phyloP scores from a whole-genome alignment of 768 basidiomycete species.

The Serendipita vermifera region DNA sequence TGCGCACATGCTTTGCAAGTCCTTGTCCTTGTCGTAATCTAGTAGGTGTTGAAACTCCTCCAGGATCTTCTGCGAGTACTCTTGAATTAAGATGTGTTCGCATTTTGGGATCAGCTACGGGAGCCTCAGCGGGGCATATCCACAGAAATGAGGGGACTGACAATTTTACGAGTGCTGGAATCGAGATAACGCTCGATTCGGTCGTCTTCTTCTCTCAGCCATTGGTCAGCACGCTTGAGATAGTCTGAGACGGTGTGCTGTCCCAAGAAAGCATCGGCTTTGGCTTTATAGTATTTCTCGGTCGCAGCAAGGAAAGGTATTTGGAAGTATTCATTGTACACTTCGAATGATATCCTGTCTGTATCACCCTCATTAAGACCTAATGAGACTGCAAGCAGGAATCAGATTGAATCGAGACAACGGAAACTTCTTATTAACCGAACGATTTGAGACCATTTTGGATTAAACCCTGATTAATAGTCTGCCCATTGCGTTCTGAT shows the following conservation, averaged over 20 bases:
- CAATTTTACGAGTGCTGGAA: constrained; percentile 72
- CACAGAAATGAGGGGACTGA: constrained; percentile 26
- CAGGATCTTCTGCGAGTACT: constrained; percentile 75
- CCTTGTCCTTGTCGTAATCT: constrained; percentile 90
- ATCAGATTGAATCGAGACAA: neutral
- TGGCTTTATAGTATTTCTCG: constrained; percentile 80
- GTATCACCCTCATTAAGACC: constrained; percentile 87
- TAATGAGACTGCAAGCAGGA: constrained; percentile 49
- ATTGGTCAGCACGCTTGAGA: constrained; percentile 85
- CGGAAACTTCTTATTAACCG: constrained; percentile 25
- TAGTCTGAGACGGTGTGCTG: constrained; percentile 88
- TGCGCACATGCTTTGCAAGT: constrained; percentile 88
- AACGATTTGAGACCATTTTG: constrained; percentile 94
- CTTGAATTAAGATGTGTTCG: constrained; percentile 83
- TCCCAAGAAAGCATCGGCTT: constrained; percentile 81
- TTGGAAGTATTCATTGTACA: constrained; percentile 88
- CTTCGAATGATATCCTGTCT: constrained; percentile 83
- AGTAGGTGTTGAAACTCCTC: constrained; percentile 82
- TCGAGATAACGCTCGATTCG: constrained; percentile 90
- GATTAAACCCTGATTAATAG: constrained; percentile 81
- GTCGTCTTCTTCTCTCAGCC: constrained; percentile 87
- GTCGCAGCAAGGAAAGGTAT: constrained; percentile 77
- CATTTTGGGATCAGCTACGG: constrained; percentile 37
- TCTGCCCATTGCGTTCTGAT: constrained; percentile 84
- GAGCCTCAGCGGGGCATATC: constrained; percentile 35